Conservation (phyloP, 2,329 filamentous ascomycete genomes). For the Phialocephala subalpina region DNA sequence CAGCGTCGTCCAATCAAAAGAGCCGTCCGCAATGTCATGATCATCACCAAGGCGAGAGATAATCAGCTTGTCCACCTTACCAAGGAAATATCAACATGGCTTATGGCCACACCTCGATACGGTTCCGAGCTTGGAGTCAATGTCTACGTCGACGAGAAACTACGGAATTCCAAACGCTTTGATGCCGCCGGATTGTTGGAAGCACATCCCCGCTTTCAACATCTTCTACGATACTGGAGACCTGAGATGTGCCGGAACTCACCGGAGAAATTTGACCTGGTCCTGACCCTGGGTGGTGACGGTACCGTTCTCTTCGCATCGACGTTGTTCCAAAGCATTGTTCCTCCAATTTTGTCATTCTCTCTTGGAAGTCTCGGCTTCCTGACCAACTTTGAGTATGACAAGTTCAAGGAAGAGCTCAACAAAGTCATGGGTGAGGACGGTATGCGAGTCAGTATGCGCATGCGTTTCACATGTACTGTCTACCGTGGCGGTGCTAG, state of each 20-base stretch:
- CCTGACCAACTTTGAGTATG: conserved; percentile 87
- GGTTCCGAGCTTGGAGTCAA: conserved; percentile 90
- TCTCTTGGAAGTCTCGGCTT: conserved; percentile 88
- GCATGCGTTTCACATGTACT: conserved; percentile 99
- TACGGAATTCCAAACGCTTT: conserved; percentile 88
- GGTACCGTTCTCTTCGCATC: conserved; percentile 89
- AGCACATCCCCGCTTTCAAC: conserved; percentile 77
- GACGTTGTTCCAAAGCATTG: conserved; percentile 91
- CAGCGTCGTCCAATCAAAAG: conserved; percentile 91
- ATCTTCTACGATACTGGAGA: conserved; percentile 95
- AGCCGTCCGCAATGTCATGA: conserved; percentile 94
- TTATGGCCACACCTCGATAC: conserved; percentile 88
- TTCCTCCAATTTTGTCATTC: conserved; percentile 85
- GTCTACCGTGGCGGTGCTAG: conserved; percentile 78
- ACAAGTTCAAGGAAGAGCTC: conserved; percentile 86
- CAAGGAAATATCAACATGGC: conserved; percentile 85
- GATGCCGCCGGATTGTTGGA: conserved; percentile 76
- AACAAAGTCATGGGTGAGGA: conserved; percentile 91
- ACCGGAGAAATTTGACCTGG: conserved; percentile 95
- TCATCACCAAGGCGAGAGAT: conserved; percentile 96
- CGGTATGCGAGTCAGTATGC: conserved; percentile 96
- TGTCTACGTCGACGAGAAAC: conserved; percentile 97
- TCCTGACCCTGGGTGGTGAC: conserved; percentile 86
- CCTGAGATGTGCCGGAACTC: conserved; percentile 93
- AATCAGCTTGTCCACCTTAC: conserved; percentile 92